Evolutionary conservation across 2,329 filamentous ascomycete species (phyloP).

Genomic region (Fusarium sp.): DNA sequence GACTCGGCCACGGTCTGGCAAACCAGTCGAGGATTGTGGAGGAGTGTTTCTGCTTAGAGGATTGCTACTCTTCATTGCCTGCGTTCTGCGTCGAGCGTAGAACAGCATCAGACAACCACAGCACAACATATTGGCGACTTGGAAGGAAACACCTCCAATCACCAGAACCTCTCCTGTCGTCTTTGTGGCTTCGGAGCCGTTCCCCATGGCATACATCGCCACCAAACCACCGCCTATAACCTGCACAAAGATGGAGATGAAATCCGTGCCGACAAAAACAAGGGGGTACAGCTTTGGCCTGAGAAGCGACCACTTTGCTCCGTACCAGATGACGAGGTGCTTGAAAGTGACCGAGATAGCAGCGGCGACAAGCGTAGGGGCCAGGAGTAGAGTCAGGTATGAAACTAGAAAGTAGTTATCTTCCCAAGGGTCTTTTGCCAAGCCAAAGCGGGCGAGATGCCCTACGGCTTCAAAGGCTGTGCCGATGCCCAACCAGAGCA

Average conservation of each 20-base stretch:
- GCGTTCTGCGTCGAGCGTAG: constrained; percentile 25
- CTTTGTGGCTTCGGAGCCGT: constrained; percentile 16
- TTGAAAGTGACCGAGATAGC: constrained; percentile 62
- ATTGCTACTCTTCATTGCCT: constrained; percentile 9
- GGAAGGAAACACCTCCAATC: constrained; percentile 45
- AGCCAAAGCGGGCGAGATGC: constrained; percentile 57
- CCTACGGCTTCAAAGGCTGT: constrained; percentile 57
- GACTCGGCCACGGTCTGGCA: background rate
- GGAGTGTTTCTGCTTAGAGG: background rate
- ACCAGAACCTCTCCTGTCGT: constrained; percentile 37
- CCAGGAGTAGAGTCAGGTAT: constrained; percentile 57
- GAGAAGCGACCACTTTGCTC: constrained; percentile 55
- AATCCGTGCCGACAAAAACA: constrained; percentile 64
- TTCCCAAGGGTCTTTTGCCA: constrained; percentile 56
- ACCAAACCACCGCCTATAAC: constrained; percentile 36
- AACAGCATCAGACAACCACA: constrained; percentile 37
- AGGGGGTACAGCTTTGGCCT: constrained; percentile 60
- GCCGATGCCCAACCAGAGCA: constrained; percentile 53
- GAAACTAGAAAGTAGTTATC: constrained; percentile 56
- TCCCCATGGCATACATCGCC: constrained; percentile 19
- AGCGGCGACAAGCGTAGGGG: constrained; percentile 59
- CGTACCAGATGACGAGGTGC: constrained; percentile 59
- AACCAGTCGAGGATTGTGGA: constrained; percentile 3
- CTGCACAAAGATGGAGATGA: constrained; percentile 54
- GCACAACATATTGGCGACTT: constrained; percentile 46